Evolutionary conservation across 139 green algal genomes (phyloP), one percentile per base, ranked within the genome.

Genomic region (Ostreobium quekettii): DNA sequence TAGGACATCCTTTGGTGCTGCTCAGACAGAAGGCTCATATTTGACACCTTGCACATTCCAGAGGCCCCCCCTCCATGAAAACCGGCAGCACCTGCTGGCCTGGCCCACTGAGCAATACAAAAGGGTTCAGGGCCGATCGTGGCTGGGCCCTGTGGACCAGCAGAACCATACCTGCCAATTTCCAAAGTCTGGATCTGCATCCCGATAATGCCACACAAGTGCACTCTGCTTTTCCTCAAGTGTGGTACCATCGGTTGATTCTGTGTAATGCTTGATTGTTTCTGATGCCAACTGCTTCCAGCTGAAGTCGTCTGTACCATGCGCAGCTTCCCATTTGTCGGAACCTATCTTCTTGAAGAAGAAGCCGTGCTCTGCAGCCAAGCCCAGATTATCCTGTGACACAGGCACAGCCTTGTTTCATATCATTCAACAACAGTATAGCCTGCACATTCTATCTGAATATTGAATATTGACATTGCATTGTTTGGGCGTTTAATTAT

Each of bases 111-210:
- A n/a, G n/a, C n/a, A n/a, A n/a, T n/a, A n/a, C n/a, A n/a, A n/a
- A n/a, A n/a, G n/a, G n/a, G 11, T 49, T 22, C 28, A 42, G 49
- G 29, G 39, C 39, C 48, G 60, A 67, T 26, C 19, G 15, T 26
- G 19, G 19, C 42, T 53, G 42, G 42, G 19, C 11, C 15, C 15
- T 26, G 63, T 30, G 35, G 11, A 30, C 11, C 6, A 15, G 63
- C 39, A 33, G 22, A 32, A 33, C 70, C 3, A n/a, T 63, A 85
- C 83, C 82, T 99, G 93, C 90, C 88, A 97, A 31, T 74, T 81
- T 2, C 93, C 94, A 78, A 98, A 97, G 76, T 97, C 94, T 1
- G 93, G 91, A 77, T 99, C 93, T 1, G 93, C 91, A 69, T 96
- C 86, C 36, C 79, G 60, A 78, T 97, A 97, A 78, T 97, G 85